A percentile compares a stretch with the other conserved stretches of the same genome.
phyloP scores from a whole-genome alignment of 495 filamentous ascomycete species.

The Penicillium malachiteum region DNA sequence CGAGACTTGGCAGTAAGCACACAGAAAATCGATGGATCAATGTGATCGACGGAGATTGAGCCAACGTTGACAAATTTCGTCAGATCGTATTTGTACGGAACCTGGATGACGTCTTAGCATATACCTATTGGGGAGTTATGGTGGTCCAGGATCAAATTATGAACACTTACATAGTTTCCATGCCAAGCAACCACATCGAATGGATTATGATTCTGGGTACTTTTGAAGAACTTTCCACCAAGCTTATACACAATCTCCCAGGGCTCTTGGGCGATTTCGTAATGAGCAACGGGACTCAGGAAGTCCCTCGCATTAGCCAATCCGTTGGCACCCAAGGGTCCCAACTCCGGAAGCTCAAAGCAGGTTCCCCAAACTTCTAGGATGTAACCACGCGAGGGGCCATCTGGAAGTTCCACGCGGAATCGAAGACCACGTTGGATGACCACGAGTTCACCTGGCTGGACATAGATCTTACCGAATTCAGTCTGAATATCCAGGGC shows the following conservation, averaged over 20 bases:
- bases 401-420: slow-evolving; percentile 45
- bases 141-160: too few species aligned
- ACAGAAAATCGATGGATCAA: slow-evolving; percentile 53
- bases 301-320: slow-evolving; percentile 53
- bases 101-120: slow-evolving; percentile 20
- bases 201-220: slow-evolving; percentile 48
- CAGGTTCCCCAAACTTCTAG: slow-evolving; percentile 49
- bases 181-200: slow-evolving; percentile 57
- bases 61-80: slow-evolving; percentile 53
- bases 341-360: slow-evolving; percentile 51
- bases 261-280: slow-evolving; percentile 38
- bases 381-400: slow-evolving; percentile 49
- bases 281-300: slow-evolving; percentile 41
- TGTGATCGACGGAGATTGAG: slow-evolving; percentile 51
- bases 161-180: slow-evolving; percentile 44
- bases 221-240: slow-evolving; percentile 49
- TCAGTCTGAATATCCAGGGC: slow-evolving; percentile 51
- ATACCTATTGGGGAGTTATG: too few species aligned
- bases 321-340: slow-evolving; percentile 51
- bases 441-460: slow-evolving; percentile 49
- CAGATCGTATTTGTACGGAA: slow-evolving; percentile 51
- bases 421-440: slow-evolving; percentile 49
- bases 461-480: slow-evolving; percentile 46
- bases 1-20: slow-evolving; percentile 49
- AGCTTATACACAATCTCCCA: slow-evolving; percentile 54